Percentiles rank a stretch among this genome's conserved stretches.
phyloP scores from a whole-genome alignment of 257 asterid genomes.

The Scutellaria galericulata region DNA sequence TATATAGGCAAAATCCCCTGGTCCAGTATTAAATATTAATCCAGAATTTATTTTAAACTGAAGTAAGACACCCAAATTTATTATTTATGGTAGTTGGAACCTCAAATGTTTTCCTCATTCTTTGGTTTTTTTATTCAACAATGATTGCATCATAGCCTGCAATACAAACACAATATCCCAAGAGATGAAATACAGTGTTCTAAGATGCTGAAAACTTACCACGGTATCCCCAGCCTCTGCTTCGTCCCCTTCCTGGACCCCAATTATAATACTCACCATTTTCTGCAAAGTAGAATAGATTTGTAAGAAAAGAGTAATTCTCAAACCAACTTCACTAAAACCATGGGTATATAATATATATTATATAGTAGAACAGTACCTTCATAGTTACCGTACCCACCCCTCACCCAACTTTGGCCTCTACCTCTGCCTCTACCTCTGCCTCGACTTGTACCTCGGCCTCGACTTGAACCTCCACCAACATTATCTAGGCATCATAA shows the following conservation, averaged over 20 bases:
- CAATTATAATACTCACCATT: slow-evolving; percentile 41
- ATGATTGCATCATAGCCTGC: background rate
- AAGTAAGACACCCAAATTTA: background rate
- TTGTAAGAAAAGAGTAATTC: background rate
- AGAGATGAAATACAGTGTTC: background rate
- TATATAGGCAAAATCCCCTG: background rate
- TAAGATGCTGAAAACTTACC: slow-evolving; percentile 38
- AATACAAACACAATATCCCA: background rate
- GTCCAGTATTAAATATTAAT: background rate
- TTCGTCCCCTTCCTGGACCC: slow-evolving; percentile 35
- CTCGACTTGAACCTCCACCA: background rate
- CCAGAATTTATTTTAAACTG: too few relatives aligned
- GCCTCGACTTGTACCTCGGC: slow-evolving; percentile 42
- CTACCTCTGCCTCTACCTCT: slow-evolving; percentile 32
- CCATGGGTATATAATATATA: background rate
- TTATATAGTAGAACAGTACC: slow-evolving; percentile 31
- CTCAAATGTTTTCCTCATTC: background rate
- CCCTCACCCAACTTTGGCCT: slow-evolving; percentile 19
- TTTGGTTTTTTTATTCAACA: background rate
- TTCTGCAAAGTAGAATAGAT: slow-evolving; percentile 16
- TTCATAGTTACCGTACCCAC: slow-evolving; percentile 38
- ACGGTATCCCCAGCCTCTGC: slow-evolving; percentile 58
- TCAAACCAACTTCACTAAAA: background rate
- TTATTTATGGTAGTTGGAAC: background rate
- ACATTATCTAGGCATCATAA: slow-evolving; percentile 14